Evolutionary conservation across 2,329 filamentous ascomycete species (phyloP), one percentile per base, ranked within the genome.

Genomic region (Phaeoacremonium minimum): DNA sequence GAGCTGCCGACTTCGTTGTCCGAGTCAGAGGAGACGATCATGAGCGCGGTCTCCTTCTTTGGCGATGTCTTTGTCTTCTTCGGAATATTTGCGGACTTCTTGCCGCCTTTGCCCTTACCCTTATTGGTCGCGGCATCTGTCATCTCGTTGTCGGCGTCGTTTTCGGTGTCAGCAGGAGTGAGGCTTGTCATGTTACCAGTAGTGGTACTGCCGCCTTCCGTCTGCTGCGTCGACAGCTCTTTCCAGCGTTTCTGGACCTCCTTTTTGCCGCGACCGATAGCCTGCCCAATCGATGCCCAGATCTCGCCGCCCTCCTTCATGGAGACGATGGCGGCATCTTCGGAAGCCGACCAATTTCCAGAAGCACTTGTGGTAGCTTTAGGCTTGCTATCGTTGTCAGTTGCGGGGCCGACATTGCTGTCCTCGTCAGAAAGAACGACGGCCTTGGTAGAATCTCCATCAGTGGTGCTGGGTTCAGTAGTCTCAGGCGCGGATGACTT

Each of bases 291-390:
- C 9, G 52, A 50, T 1, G 39, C 38, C 61, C 59, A 64, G 3
- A 51, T 36, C 34, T 42, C 32, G n/a, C 39, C 41, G 26, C 36
- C 38, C 19, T 28, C 50, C 37, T 61, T 64, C 56, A 65, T 59
- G 26, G 51, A 49, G 3, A 50, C 39, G 6, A 65, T 52, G 4
- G 59, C 42, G 9, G 44, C 41, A 33, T 65, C 60, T 17, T 65
- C 54, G 1, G 62, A 64, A 7, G 55, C 33, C 8, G 56, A 50
- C 61, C 61, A 64, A 4, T 29, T 22, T n/a, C n/a, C n/a, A n/a
- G n/a, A n/a, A 9, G 32, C 28, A 15, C 37, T 39, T 18, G 38
- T 28, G 12, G 31, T 34, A 15, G 31, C 38, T n/a, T n/a, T n/a
- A n/a, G n/a, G n/a, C n/a, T n/a, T n/a, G n/a, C n/a, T n/a, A n/a